Base-by-base conservation (phyloP, 495 filamentous ascomycete species). In the Cercophora sp. region DNA sequence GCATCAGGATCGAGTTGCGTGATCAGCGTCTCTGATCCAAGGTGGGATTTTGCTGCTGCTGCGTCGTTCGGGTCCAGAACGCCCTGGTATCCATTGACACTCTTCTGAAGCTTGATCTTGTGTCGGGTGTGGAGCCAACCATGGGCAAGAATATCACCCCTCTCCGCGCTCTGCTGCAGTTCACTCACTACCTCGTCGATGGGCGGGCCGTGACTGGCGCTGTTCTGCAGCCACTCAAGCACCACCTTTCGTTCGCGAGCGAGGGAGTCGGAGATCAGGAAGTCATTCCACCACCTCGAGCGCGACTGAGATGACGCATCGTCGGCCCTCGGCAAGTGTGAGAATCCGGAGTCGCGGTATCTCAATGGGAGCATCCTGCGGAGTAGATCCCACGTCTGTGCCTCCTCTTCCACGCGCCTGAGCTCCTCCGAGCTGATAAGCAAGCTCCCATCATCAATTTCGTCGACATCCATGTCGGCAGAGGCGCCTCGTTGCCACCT, bases 1-100 rank as follows among this genome's bases (percentile, higher is more conserved):
- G 91, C 88, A 77, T 99, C 93, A 4, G 94, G 94, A 55, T 99
- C 93, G 20, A 99, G 75, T 61, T 96, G 88, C n/a, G 89, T 94
- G 37, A 96, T 78, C 3, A 96, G 61, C 4, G 80, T 64, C 29
- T 82, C 78, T 32, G 83, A 82, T 23, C 83, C 80, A 3, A 78
- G 64, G 48, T 83, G 76, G 26, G 78, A 75, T 48, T 77, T 74
- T 31, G 79, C 72, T 22, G 84, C 74, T 39, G 73, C 76, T 31
- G 79, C 70, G 37, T 71, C 68, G 51, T 78, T 73, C 5, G 80
- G 84, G 46, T 86, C 85, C 44, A 86, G 71, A 25, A 78, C 75
- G 44, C 82, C 82, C 32, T 84, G 80, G 78, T 80, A 81, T 29
- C 65, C 69, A 74, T 67, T 79, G 66, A 93, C 60, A 43, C 87